Base-by-base conservation (phyloP, 306 rosid species). In the Acacia melanoxylon region DNA sequence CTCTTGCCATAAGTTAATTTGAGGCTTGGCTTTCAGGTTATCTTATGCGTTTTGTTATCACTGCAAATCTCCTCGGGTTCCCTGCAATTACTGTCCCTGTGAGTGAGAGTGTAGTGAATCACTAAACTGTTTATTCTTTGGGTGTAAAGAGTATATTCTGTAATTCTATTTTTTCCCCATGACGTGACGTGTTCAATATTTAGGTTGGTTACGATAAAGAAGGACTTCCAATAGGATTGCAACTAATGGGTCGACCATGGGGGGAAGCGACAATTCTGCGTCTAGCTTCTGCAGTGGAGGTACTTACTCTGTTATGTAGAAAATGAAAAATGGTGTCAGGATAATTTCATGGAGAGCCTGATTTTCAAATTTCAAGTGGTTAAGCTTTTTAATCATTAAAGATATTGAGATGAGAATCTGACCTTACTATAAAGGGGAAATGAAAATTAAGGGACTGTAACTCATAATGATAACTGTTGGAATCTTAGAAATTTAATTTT, bases 41-140 rank as follows among this genome's bases (percentile, higher is more conserved):
- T 81, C 97, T 95, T 62, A 95, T 95, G 99, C 91, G 90, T 79
- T 95, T 95, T 81, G 83, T 88, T 78, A 10, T 88, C 41, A 81
- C 90, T 6, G 95, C 89, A 73, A 95, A 95, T 87, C 93, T 91
- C 85, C 88, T 95, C 54, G 99, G 98, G 52, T 80, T 95, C 86
- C 99, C 99, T 83, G 98, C 99, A 80, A 93, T 95, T 81, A 87
- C 97, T 62, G 86, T 95, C 73, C 99, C 99, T 24, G 98, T 95
- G 87, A 89, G 98, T 89, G 73, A 66, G 61, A 80, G 68, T 79
- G 74, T 35, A 81, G 33, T 52, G 41, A 80, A 61, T 52, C 72
- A 45, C 25, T 29, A 13, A 29, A 54, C 62, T 46, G 49, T 68
- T 72, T 68, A 56, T 66, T 73, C 22, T 16, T 71, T 76, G 72